These are phyloP conservation scores for Hypoxylon fuscum DNA, from an alignment of 495 filamentous ascomycete species.

Conservation along the genomic window DNA sequence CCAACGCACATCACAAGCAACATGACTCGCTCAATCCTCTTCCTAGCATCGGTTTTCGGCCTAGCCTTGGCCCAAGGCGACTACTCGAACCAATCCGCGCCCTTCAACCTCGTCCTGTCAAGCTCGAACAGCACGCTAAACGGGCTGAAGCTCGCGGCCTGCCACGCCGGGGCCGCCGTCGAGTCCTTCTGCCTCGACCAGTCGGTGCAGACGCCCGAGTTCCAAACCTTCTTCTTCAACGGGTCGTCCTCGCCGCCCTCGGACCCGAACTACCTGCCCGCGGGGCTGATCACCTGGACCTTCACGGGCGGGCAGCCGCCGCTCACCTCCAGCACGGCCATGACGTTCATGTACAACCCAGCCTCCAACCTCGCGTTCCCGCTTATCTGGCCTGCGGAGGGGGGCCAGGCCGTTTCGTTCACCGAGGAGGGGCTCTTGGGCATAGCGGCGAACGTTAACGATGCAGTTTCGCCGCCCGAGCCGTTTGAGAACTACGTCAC, in stretches of 20 bases:
- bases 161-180: constrained; percentile 32
- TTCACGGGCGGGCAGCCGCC: constrained; percentile 20
- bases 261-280: constrained; percentile 11
- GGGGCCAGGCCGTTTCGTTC: constrained; percentile 20
- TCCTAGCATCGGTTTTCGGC: constrained; percentile 14
- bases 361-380: constrained; percentile 37
- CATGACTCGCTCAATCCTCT: constrained; percentile 14
- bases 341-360: constrained; percentile 31
- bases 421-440: constrained; percentile 19
- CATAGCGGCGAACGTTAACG: constrained; percentile 22
- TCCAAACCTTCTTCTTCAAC: constrained; percentile 39
- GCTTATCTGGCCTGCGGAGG: constrained; percentile 21
- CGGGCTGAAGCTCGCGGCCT: constrained; percentile 29
- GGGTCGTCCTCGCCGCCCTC: constrained; percentile 13
- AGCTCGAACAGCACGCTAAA: constrained; percentile 30
- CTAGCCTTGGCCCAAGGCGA: constrained; percentile 21
- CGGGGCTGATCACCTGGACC: constrained; percentile 32
- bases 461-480: constrained; percentile 24
- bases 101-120: constrained; percentile 36
- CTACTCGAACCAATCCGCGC: constrained; percentile 35
- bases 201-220: not conserved
- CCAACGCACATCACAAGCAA: not conserved
- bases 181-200: constrained; percentile 30
- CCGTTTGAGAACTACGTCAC: constrained; percentile 25
- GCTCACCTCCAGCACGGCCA: constrained; percentile 27